phyloP scores from a whole-genome alignment of 1,284 basidiomycete species.

The Malassezia restricta region DNA sequence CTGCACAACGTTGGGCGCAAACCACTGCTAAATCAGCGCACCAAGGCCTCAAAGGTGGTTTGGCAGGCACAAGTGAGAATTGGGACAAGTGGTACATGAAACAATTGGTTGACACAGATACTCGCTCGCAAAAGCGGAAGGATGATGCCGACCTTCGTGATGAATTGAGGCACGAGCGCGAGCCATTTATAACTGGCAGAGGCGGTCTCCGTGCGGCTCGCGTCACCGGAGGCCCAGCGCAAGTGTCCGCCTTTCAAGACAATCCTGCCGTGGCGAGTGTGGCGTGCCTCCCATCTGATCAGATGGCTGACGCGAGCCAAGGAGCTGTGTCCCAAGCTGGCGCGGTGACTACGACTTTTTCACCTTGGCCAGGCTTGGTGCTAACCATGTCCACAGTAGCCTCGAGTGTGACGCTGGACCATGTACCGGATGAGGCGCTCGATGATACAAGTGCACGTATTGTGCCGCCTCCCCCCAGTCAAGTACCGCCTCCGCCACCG shows the following conservation, averaged over 20 bases:
- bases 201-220: neutral
- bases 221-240: neutral
- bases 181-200: neutral
- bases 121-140: neutral
- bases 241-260: neutral
- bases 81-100: conserved; percentile 6
- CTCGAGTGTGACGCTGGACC: neutral
- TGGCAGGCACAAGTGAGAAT: neutral
- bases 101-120: neutral
- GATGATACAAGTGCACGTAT: neutral
- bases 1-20: conserved; percentile 1
- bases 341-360: conserved; percentile 13
- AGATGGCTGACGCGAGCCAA: neutral
- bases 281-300: conserved; percentile 7
- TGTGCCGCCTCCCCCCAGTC: neutral
- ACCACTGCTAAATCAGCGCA: conserved; percentile 3
- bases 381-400: conserved; percentile 11
- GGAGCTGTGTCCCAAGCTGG: neutral
- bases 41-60: neutral
- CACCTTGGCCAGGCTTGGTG: conserved; percentile 15
- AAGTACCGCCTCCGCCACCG: neutral
- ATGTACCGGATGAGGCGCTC: neutral
- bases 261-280: conserved; percentile 9
- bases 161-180: conserved; percentile 10
- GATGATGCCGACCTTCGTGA: neutral